phyloP scores from a whole-genome alignment of 2,329 filamentous ascomycete genomes.

The Aspergillus pseudoterreus region DNA sequence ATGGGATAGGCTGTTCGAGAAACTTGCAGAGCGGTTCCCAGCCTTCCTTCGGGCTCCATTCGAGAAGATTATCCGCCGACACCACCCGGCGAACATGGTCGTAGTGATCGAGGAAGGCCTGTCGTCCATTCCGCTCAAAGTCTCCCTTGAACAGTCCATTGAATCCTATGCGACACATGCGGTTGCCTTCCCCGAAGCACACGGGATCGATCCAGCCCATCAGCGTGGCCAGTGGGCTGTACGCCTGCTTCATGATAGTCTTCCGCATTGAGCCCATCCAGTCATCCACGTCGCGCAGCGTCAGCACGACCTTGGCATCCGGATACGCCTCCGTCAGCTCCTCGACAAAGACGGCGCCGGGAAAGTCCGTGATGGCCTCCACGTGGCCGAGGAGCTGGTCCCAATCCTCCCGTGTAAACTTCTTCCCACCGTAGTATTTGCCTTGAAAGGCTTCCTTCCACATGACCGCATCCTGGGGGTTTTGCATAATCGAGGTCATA shows the following conservation, averaged over 20 bases:
- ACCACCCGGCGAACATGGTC: slow-evolving; percentile 16
- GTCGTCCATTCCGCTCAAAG: slow-evolving; percentile 15
- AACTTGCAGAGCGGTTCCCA: slow-evolving; percentile 46
- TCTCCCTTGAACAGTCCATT: slow-evolving; percentile 7
- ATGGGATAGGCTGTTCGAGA: slow-evolving; percentile 33
- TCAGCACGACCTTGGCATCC: slow-evolving; percentile 30
- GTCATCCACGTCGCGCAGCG: slow-evolving; percentile 27
- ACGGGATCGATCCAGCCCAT: slow-evolving; percentile 11
- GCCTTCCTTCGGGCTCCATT: slow-evolving; percentile 34
- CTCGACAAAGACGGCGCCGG: slow-evolving; percentile 29
- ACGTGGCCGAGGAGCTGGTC: slow-evolving; percentile 28
- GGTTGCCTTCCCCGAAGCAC: slow-evolving; percentile 18
- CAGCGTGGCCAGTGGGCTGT: slow-evolving; percentile 10
- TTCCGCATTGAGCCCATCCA: slow-evolving; percentile 21
- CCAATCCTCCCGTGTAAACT: slow-evolving; percentile 19
- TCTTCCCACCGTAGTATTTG: slow-evolving; percentile 6
- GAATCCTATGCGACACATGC: slow-evolving; percentile 8
- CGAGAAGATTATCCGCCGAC: slow-evolving; percentile 21
- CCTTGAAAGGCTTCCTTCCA: slow-evolving; percentile 8
- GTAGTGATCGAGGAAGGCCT: slow-evolving; percentile 18
- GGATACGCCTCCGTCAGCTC: slow-evolving; percentile 36
- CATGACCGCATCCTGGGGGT: slow-evolving; percentile 10
- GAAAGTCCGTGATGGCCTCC: slow-evolving; percentile 24
- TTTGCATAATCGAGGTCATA: slow-evolving; percentile 14
- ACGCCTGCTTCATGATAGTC: slow-evolving; percentile 13